A percentile compares a stretch with the other conserved stretches of the same genome.
phyloP scores from a whole-genome alignment of 306 rosid genomes.

The Prunus davidiana region DNA sequence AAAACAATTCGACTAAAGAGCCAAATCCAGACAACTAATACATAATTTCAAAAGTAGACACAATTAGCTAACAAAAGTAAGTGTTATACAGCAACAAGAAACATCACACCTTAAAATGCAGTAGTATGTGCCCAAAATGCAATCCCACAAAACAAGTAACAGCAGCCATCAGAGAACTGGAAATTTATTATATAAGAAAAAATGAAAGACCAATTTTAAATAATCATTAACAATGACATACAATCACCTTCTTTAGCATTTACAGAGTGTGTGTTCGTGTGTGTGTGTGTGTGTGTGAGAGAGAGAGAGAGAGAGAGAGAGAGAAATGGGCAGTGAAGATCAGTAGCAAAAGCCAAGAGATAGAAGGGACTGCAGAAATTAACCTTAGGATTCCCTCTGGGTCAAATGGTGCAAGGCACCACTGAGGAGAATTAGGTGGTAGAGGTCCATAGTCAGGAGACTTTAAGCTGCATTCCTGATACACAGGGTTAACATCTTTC shows the following conservation, averaged over 20 bases:
- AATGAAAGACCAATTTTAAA: constrained; percentile 21
- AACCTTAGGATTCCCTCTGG: constrained; percentile 81
- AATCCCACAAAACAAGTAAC: constrained; percentile 67
- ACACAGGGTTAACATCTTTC: constrained; percentile 18
- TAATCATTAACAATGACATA: neutral
- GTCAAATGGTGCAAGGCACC: constrained; percentile 86
- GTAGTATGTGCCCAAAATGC: constrained; percentile 66
- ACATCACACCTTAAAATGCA: constrained; percentile 51
- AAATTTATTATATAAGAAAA: constrained; percentile 22
- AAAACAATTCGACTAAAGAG: constrained; percentile 14
- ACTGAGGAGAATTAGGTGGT: constrained; percentile 63
- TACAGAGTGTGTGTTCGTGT: neutral
- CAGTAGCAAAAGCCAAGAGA: constrained; percentile 16
- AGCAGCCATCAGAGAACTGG: constrained; percentile 78
- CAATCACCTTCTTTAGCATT: neutral
- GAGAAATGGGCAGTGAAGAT: neutral
- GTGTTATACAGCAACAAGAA: constrained; percentile 7
- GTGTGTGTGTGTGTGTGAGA: too few species aligned
- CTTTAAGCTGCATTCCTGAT: constrained; percentile 72
- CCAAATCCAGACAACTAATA: neutral
- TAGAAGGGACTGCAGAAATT: constrained; percentile 3
- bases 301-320: neutral
- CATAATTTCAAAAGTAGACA: neutral
- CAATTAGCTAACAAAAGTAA: neutral
- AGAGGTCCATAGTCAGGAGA: constrained; percentile 81